These are phyloP conservation scores for Rauvolfia tetraphylla DNA, from an alignment of 257 asterid genomes.

Conservation along the genomic window DNA sequence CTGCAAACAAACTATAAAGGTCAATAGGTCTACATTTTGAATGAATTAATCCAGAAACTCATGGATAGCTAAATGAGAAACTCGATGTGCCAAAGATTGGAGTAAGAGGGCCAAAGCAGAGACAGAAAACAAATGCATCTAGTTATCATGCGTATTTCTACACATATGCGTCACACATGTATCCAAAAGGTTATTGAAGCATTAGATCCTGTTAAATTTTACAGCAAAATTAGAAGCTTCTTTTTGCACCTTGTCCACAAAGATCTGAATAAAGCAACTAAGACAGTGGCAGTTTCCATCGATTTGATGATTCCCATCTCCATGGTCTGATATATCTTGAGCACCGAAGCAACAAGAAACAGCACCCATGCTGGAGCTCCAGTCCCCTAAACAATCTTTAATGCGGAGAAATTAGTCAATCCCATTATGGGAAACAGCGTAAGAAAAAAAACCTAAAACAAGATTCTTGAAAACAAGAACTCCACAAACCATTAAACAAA, in stretches of 20 bases:
- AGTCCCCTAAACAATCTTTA: slow-evolving; percentile 14
- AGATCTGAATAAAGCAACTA: slow-evolving; percentile 29
- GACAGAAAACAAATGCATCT: background rate
- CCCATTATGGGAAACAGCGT: background rate
- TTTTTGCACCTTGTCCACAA: slow-evolving; percentile 36
- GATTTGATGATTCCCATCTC: slow-evolving; percentile 15
- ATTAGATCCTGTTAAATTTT: background rate
- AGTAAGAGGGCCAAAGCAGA: background rate
- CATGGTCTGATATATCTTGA: slow-evolving; percentile 14
- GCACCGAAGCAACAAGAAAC: slow-evolving; percentile 40
- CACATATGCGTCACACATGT: background rate
- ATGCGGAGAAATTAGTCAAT: background rate
- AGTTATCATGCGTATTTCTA: background rate
- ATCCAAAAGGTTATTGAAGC: background rate
- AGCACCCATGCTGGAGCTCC: slow-evolving; percentile 42
- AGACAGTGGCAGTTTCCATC: slow-evolving; percentile 21
- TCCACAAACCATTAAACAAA: background rate
- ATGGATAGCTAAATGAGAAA: background rate
- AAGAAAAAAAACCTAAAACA: background rate
- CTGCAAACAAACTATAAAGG: slow-evolving; percentile 20
- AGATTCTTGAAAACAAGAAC: background rate
- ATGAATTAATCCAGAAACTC: background rate
- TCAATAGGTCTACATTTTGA: slow-evolving; percentile 1
- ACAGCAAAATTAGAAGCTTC: background rate
- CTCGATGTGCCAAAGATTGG: background rate